Evolutionary conservation across 441 rosid genomes (phyloP).

Genomic region (Pelargonium citronellum): DNA sequence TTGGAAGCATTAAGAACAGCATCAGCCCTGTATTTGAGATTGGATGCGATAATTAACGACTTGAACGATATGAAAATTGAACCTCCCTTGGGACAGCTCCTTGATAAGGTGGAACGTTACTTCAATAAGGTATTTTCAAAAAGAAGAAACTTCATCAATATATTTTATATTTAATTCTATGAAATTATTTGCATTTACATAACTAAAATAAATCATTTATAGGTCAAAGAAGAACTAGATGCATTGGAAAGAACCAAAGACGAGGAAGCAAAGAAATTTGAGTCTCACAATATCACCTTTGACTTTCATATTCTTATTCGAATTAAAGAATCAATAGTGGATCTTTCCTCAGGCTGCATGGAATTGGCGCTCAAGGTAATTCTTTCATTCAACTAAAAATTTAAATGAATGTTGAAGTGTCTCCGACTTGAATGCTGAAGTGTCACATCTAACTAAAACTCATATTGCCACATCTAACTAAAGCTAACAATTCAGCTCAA

Average conservation of each 20-base stretch:
- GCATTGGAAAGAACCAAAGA: slow-evolving; percentile 75
- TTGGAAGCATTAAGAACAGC: slow-evolving; percentile 15
- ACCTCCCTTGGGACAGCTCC: slow-evolving; percentile 28
- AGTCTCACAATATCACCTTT: slow-evolving; percentile 60
- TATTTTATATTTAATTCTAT: too few relatives aligned
- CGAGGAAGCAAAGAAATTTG: slow-evolving; percentile 74
- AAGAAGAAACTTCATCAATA: neutral
- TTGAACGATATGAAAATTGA: slow-evolving; percentile 23
- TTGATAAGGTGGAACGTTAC: slow-evolving; percentile 35
- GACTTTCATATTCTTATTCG: slow-evolving; percentile 60
- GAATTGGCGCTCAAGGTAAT: slow-evolving; percentile 76
- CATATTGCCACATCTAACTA: too few relatives aligned
- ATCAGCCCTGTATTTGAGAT: slow-evolving; percentile 12
- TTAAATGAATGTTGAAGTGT: neutral
- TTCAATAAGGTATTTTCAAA: slow-evolving; percentile 32
- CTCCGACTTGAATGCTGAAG: too few relatives aligned
- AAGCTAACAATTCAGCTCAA: too few relatives aligned
- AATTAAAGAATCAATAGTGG: slow-evolving; percentile 87
- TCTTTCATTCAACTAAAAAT: neutral
- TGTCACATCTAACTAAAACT: too few relatives aligned
- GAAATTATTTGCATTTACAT: too few relatives aligned
- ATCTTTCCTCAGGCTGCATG: slow-evolving; percentile 86
- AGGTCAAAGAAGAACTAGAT: slow-evolving; percentile 76
- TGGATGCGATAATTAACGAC: slow-evolving; percentile 11
- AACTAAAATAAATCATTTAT: neutral